Base-by-base conservation (phyloP, 257 asterid genomes). In the Ocimum tenuiflorum region DNA sequence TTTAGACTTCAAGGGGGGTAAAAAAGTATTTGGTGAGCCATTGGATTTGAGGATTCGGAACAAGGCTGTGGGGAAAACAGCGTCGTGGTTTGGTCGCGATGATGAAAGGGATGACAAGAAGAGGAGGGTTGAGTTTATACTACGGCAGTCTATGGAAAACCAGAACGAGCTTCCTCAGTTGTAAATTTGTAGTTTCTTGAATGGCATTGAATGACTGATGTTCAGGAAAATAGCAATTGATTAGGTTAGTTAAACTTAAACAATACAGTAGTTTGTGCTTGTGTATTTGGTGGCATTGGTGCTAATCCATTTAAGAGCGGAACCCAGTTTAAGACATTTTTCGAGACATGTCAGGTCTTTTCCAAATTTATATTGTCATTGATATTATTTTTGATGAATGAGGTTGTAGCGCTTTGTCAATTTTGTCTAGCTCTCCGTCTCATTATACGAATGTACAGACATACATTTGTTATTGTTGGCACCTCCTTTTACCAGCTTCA, bases 51-150 rank as follows among this genome's bases (percentile, higher is more conserved):
- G 89, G 85, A 88, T 90, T 42, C 83, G 75, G 70, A 88, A 82
- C 70, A 83, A 75, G 83, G 82, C 78, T 56, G 51, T 74, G 18
- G 88, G 87, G n/a, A 80, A 73, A 74, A 69, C 82, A 1, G 72
- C 76, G 9, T 39, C 88, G 3, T 85, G 91, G 84, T 88, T 86
- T 43, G 85, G 86, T 59, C 83, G 86, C 2, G 97, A 88, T 70
- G 97, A 81, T 0, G 99, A 90, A 54, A 88, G 74, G 54, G 95
- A 94, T 67, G 97, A 94, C 72, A 94, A 86, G 86, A 91, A 86
- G 80, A 82, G 95, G 79, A 79, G 95, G 76, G 96, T 88, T 56
- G 94, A 86, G 85, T 81, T 73, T 70, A 82, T 90, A 63, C 86
- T 94, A 22, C 69, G 83, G 76, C 96, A 88, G 65, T 77, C 96